Conservation (phyloP, 495 filamentous ascomycete genomes). For the Lasiosphaeria miniovina region DNA sequence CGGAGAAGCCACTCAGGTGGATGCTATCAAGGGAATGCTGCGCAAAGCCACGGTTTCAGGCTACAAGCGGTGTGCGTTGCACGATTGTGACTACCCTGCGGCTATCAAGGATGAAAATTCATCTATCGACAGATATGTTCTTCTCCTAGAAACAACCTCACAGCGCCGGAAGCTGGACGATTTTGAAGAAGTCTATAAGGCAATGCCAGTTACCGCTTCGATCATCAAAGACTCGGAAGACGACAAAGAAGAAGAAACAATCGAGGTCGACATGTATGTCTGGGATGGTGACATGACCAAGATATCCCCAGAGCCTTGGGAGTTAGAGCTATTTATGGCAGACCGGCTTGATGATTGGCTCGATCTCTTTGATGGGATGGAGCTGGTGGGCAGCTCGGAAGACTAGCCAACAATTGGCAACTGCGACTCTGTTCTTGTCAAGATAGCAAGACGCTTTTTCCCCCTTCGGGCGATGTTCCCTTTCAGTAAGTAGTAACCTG, state of each 20-base stretch:
- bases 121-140: constrained; percentile 21
- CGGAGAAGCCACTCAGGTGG: constrained; percentile 5
- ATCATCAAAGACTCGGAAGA: constrained; percentile 9
- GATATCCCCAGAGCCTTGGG: constrained; percentile 14
- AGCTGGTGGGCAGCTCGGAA: constrained; percentile 20
- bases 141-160: constrained; percentile 14
- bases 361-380: constrained; percentile 17
- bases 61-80: constrained; percentile 10
- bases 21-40: neutral
- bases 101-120: constrained; percentile 11
- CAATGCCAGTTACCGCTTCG: constrained; percentile 11
- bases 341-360: constrained; percentile 22
- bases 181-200: constrained; percentile 20
- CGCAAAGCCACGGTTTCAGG: constrained; percentile 5
- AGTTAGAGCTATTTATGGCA: constrained; percentile 12
- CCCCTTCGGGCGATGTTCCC: too few relatives aligned
- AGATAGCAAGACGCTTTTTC: too few relatives aligned
- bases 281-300: constrained; percentile 15
- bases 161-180: constrained; percentile 24
- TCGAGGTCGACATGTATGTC: constrained; percentile 22
- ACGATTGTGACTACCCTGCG: constrained; percentile 16
- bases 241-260: neutral
- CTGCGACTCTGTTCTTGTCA: too few relatives aligned
- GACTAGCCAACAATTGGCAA: too few relatives aligned
- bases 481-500: too few relatives aligned